phyloP scores from a whole-genome alignment of 495 filamentous ascomycete genomes.

The Amniculicola lignicola region DNA sequence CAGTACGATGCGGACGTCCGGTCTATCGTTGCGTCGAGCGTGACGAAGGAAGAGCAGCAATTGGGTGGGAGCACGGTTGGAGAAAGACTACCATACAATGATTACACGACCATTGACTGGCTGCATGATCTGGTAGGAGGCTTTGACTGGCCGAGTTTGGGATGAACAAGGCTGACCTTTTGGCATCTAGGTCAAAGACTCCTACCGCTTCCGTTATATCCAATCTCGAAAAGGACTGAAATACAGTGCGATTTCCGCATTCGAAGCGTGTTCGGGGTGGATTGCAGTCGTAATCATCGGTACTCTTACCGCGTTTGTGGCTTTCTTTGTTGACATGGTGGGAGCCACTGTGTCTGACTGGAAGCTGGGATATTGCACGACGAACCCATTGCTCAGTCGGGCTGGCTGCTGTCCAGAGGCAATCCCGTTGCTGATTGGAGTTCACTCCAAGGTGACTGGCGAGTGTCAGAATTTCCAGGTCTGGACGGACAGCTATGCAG shows the following conservation, averaged over 20 bases:
- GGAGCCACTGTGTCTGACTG: conserved; percentile 54
- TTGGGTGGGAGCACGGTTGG: conserved; percentile 47
- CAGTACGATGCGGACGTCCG: conserved; percentile 38
- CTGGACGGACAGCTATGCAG: conserved; percentile 46
- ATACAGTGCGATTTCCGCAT: conserved; percentile 34
- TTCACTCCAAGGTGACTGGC: conserved; percentile 34
- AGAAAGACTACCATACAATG: conserved; percentile 56
- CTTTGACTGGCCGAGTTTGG: no score
- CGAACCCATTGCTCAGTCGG: conserved; percentile 47
- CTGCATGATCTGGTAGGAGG: conserved; percentile 52
- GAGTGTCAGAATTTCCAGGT: conserved; percentile 45
- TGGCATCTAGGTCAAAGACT: conserved; percentile 52
- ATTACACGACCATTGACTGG: conserved; percentile 59
- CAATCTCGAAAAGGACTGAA: conserved; percentile 44
- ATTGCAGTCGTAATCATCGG: conserved; percentile 53
- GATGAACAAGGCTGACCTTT: no score
- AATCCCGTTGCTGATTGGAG: conserved; percentile 36
- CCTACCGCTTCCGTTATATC: conserved; percentile 50
- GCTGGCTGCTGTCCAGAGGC: conserved; percentile 48
- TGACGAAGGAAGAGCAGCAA: conserved; percentile 48
- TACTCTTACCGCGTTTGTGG: conserved; percentile 54
- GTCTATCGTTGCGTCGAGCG: conserved; percentile 36
- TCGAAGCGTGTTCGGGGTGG: conserved; percentile 52
- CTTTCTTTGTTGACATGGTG: conserved; percentile 53
- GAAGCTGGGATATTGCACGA: conserved; percentile 53